Evolutionary conservation across 2,329 filamentous ascomycete genomes (phyloP), one percentile per base, ranked within the genome.

Genomic region (Macroventuria anomochaeta): DNA sequence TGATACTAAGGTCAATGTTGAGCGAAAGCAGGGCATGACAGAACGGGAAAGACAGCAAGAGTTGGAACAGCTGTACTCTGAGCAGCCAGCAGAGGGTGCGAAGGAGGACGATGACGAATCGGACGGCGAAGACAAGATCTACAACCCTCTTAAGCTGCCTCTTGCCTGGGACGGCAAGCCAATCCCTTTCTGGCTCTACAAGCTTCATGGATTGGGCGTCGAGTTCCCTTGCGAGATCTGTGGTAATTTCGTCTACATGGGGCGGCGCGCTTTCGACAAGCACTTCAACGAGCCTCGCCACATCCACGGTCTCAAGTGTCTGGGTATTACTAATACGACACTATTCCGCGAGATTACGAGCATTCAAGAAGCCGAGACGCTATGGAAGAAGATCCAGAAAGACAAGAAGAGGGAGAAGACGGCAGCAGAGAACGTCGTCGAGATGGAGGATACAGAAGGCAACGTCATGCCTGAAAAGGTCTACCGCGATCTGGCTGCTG

Each of bases 381-480:
- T 99, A 39, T 97, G 93, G 92, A 91, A 93, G 56, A 97, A 97
- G 82, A 88, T 99, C 20, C 89, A 96, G 73, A 81, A 86, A 52
- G 92, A 96, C 63, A 88, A 90, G 76, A 91, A 90, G 81, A 88
- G 86, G 74, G 86, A 86, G 59, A 88, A 87, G 72, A 81, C 88
- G 0, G 86, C 88, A 58, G 88, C 89, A 37, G 91, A 93, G 32
- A 91, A 89, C 55, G 85, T 99, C 8, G 91, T 97, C 42, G 92
- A 99, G 80, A 99, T 99, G 95, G 95, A 99, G 80, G 95, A 99
- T 75, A 90, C 86, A 0, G 90, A 96, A 72, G 95, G 95, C 39
- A 97, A 99, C 69, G 95, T 99, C 52, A 99, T 99, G 95, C 95
- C 96, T 0, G 92, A 97, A 79, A 96, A 96, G 82, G 93, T 99